Evolutionary conservation across 108 stramenopile genomes (phyloP).

Genomic region (Skeletonema costatum): DNA sequence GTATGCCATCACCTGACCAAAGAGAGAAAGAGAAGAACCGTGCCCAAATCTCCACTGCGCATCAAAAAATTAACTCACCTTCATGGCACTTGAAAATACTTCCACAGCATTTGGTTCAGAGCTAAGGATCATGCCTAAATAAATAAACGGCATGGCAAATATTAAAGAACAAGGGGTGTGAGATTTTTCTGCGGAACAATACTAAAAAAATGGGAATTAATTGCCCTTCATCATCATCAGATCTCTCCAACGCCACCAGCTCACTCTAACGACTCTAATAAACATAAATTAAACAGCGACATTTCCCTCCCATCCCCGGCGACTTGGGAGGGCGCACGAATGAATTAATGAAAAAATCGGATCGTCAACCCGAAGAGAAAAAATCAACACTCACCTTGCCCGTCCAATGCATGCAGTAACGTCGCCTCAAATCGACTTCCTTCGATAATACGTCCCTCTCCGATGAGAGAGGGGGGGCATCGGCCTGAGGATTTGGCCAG

Average conservation of each 20-base stretch:
- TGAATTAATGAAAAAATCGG: neutral
- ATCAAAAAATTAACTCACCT: slow-evolving; percentile 13
- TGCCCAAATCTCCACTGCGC: neutral
- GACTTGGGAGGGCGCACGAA: too few relatives aligned
- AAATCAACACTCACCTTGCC: slow-evolving; percentile 7
- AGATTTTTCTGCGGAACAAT: neutral
- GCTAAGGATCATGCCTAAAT: slow-evolving; percentile 24
- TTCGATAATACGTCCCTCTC: slow-evolving; percentile 17
- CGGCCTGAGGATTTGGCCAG: slow-evolving; percentile 30
- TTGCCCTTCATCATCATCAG: neutral
- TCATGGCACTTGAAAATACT: slow-evolving; percentile 16
- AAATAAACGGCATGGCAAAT: neutral
- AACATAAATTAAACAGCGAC: neutral
- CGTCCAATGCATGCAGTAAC: slow-evolving; percentile 21
- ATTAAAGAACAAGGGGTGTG: neutral
- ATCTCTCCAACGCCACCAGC: neutral
- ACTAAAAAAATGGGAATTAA: neutral
- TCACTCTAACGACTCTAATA: neutral
- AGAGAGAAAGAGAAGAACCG: neutral
- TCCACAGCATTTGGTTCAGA: slow-evolving; percentile 6
- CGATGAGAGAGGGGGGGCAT: slow-evolving; percentile 29
- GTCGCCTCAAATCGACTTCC: slow-evolving; percentile 20
- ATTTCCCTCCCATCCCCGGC: neutral
- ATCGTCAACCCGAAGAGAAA: neutral
- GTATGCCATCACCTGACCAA: neutral